A percentile compares a stretch with the other conserved stretches of the same genome.
Evolutionary conservation across 2,329 filamentous ascomycete species (phyloP).

Genomic region (Pseudogymnoascus sp.): DNA sequence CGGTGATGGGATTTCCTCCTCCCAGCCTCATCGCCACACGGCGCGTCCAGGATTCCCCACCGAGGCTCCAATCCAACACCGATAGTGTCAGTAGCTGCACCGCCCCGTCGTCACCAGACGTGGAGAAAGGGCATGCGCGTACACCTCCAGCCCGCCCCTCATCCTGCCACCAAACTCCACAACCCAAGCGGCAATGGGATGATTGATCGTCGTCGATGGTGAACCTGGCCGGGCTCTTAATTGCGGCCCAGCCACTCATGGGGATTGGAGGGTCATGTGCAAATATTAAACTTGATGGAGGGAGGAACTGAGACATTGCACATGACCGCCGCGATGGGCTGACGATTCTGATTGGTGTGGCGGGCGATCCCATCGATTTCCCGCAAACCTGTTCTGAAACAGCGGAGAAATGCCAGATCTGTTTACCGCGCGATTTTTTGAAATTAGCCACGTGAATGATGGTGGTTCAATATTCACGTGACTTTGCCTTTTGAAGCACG

Average conservation of each 20-base stretch:
- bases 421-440: background rate
- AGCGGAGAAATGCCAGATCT: background rate
- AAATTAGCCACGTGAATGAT: background rate
- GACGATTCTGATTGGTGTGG: conserved; percentile 1
- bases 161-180: background rate
- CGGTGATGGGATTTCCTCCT: background rate
- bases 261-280: background rate
- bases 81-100: background rate
- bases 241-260: background rate
- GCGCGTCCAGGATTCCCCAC: background rate
- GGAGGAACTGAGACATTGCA: background rate
- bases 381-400: conserved; percentile 3
- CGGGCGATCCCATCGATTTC: background rate
- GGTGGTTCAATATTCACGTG: no score
- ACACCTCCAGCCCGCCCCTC: background rate
- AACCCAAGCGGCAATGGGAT: background rate
- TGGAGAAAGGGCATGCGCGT: background rate
- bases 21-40: background rate
- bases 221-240: background rate
- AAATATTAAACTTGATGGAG: background rate
- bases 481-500: no score
- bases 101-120: conserved; percentile 2
- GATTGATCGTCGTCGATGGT: background rate
- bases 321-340: background rate
- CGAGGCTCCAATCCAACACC: background rate